A percentile compares a stretch with the other conserved stretches of the same genome.
These are phyloP conservation scores for Darksidea phi DNA, from an alignment of 495 filamentous ascomycete genomes.

Conservation along the genomic window DNA sequence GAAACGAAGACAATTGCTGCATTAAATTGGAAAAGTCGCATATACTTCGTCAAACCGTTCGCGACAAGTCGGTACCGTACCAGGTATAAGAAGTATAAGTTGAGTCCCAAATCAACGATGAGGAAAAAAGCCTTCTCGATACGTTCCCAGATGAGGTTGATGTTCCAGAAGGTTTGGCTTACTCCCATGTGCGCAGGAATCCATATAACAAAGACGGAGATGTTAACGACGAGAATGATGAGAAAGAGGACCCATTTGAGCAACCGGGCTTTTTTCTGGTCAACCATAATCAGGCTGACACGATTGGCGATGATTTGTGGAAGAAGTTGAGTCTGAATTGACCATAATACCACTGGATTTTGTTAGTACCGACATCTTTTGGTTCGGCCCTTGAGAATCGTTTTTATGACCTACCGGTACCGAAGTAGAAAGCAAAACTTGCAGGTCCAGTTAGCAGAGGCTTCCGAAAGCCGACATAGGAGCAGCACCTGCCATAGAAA, in stretches of 20 bases:
- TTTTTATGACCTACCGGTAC: too few relatives aligned
- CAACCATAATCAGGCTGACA: conserved; percentile 18
- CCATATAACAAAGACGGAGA: conserved; percentile 24
- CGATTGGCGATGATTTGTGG: conserved; percentile 12
- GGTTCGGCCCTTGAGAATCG: too few relatives aligned
- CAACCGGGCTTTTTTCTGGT: conserved; percentile 6
- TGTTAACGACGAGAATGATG: conserved; percentile 13
- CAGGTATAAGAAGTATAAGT: conserved; percentile 5
- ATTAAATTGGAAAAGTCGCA: conserved; percentile 18
- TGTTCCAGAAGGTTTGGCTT: not conserved
- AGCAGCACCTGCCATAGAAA: too few relatives aligned
- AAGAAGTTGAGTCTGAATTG: too few relatives aligned
- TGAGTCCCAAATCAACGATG: conserved; percentile 3
- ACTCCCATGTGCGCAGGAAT: conserved; percentile 11
- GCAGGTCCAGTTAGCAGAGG: too few relatives aligned
- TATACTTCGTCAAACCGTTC: conserved; percentile 23
- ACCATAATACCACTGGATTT: too few relatives aligned
- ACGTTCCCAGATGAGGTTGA: conserved; percentile 23
- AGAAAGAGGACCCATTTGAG: conserved; percentile 1
- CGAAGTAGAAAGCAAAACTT: too few relatives aligned
- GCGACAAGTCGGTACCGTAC: conserved; percentile 10
- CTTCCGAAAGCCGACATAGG: too few relatives aligned
- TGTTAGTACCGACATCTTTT: too few relatives aligned
- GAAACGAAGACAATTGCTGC: conserved; percentile 9
- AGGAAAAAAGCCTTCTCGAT: conserved; percentile 20